Evolutionary conservation across 768 basidiomycete genomes (phyloP), one percentile per base, ranked within the genome.

Genomic region (Cystofilobasidium bisporidii): DNA sequence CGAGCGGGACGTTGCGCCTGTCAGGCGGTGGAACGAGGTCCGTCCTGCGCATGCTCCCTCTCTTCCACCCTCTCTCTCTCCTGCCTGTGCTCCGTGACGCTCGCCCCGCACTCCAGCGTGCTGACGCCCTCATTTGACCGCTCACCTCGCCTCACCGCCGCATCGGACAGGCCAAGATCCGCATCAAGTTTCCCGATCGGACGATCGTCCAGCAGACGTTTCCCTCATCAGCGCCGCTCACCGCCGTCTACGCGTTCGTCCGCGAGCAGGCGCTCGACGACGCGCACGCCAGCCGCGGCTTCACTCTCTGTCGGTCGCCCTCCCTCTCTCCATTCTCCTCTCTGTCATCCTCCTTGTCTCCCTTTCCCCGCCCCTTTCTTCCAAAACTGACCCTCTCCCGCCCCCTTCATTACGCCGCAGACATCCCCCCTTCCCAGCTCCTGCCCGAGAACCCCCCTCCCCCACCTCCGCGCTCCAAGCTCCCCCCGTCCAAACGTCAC

Each of bases 181-280:
- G 68, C 12, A 60, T 69, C 61, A 69, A 69, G 43, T 69, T 69
- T 55, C 57, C 68, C 1, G 61, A 63, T 26, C 61, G 68, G 14
- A 69, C 68, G 22, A 36, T 63, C n/a, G 48, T 69, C 24, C 61
- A 69, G 33, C 41, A 61, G 8, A 17, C 48, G 12, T 69, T 69
- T 63, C 63, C 62, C 10, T 69, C 68, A 1, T 1, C 30, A 8
- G 45, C 62, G 9, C 30, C 55, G 22, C 15, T 69, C 12, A n/a
- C 18, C 20, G 33, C 36, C 33, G 62, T 69, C 11, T 69, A 69
- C 38, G 68, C 55, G 2, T 69, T 69, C 30, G 68, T 69, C 32
- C 55, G 68, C 18, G 18, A 11, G n/a, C n/a, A n/a, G 10, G 59
- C 45, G 14, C 58, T 69, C 30, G 41, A 43, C 14, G 53, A 56